Evolutionary conservation across 192 early-diverging fungal species (phyloP), one percentile per base, ranked within the genome.

Genomic region (Backusella psychrophila): DNA sequence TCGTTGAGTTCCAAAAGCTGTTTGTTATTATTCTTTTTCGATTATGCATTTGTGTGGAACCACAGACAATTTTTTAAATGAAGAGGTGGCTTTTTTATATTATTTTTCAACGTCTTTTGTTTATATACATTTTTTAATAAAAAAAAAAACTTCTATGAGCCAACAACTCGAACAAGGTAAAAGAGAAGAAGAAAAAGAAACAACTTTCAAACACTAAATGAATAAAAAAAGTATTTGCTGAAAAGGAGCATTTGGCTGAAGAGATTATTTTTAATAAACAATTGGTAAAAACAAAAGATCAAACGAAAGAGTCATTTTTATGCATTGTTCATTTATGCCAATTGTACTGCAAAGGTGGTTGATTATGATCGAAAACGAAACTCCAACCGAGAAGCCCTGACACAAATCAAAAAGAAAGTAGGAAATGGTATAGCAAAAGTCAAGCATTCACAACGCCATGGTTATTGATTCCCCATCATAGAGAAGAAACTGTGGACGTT

Each of bases 291-390:
- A 72, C 9, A 33, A 2, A 33, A 6, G 8, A 1, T 7, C 12
- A 35, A 38, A 11, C 9, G 0, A 38, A 65, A 76, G 29, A 29
- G 35, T n/a, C 31, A 11, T 15, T 44, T 19, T 44, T 44, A 5
- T 44, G 12, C 15, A n/a, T 49, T 49, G 46, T 6, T 49, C 19
- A 49, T 49, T 49, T n/a, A 11, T 39, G 38, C 46, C 5, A 73
- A 23, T 59, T 59, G 39, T 63, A 65, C 21, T 63, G 39, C 38
- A 66, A 75, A 66, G 89, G 70, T 88, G 12, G 71, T 89, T 12
- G 89, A 90, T 73, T 89, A 85, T 75, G 89, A 90, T 74, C 53
- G 86, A 66, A 85, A 85, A 71, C 73, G 86, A 53, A 88, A 89
- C 68, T 80, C 78, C n/a, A 89, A 90, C 36, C 71, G 88, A 49